Evolutionary conservation across 106 monocot species (phyloP).

Genomic region (Gastrodia elata): DNA sequence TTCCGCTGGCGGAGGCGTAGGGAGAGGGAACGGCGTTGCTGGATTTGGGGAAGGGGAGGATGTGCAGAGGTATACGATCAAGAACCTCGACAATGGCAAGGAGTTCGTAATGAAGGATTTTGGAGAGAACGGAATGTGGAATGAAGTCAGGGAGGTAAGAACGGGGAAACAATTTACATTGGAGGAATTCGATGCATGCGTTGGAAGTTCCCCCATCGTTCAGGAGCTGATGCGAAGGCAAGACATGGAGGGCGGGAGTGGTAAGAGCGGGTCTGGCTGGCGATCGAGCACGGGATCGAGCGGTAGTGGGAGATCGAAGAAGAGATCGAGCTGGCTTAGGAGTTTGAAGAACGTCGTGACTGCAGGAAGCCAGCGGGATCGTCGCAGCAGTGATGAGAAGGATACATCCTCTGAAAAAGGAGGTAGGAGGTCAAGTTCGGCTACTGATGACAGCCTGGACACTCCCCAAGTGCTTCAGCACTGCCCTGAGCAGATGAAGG

Average conservation of each 20-base stretch:
- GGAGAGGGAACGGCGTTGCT: background rate
- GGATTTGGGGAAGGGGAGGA: slow-evolving; percentile 7
- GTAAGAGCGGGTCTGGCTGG: background rate
- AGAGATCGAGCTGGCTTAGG: slow-evolving; percentile 35
- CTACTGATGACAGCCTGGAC: slow-evolving; percentile 75
- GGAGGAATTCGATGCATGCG: slow-evolving; percentile 77
- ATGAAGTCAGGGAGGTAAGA: slow-evolving; percentile 57
- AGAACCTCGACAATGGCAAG: slow-evolving; percentile 68
- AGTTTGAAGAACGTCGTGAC: slow-evolving; percentile 46
- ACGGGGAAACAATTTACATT: slow-evolving; percentile 70
- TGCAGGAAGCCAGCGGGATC: slow-evolving; percentile 16
- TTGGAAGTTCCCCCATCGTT: slow-evolving; percentile 82
- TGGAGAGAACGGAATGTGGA: slow-evolving; percentile 62
- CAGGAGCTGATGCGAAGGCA: slow-evolving; percentile 89
- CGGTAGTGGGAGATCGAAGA: slow-evolving; percentile 17
- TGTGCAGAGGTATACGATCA: slow-evolving; percentile 43
- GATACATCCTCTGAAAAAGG: slow-evolving; percentile 55
- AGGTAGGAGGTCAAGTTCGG: slow-evolving; percentile 60
- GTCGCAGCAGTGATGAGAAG: slow-evolving; percentile 45
- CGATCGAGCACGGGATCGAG: slow-evolving; percentile 5
- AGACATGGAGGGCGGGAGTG: slow-evolving; percentile 14
- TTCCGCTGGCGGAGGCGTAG: background rate
- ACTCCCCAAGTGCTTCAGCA: slow-evolving; percentile 16
- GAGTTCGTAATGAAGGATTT: slow-evolving; percentile 81
- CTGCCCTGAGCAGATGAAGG: slow-evolving; percentile 50